Base-by-base conservation (phyloP, 1,139 yeast species). In the Ogataea hybrid region DNA sequence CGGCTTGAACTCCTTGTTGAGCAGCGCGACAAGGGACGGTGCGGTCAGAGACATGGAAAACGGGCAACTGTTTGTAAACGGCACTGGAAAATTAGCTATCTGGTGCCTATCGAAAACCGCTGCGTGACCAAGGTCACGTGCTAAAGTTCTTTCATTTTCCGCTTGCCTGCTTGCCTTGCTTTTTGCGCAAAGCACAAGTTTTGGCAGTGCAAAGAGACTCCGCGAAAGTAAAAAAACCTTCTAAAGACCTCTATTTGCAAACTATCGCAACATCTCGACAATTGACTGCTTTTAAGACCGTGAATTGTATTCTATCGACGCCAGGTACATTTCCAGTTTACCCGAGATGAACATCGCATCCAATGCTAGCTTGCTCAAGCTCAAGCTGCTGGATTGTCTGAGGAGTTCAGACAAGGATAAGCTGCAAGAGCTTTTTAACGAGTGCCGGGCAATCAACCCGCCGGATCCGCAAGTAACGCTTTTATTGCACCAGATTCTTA, bases 1-100 rank as follows among this genome's bases (percentile, higher is more conserved):
- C 59, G 84, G 68, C 50, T 72, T 71, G 67, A 85, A 92, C 68
- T 77, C 83, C 43, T 70, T 69, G 67, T 84, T 85, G 86, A 84
- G 28, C 23, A 35, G 16, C 7, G 49, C 46, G 12, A 46, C 30
- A 14, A 45, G 34, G 11, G 25, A 25, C 4, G 39, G 17, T 6
- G 29, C 32, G 9, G 32, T 32, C 10, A 38, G 43, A 14, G 37
- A 25, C 33, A 31, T 29, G 32, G 20, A 18, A 18, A 18, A 18
- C 6, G 20, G 20, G 8, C 8, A 18, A 6, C 7, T 6, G 20
- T 18, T 6, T 18, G 20, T 15, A 21, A 21, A 27, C 25, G 41
- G 41, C 36, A 12, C 28, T 6, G 15, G 17, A 35, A 28, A 35
- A 27, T 12, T 6, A 23, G 10, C 25, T 9, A 27, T n/a, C 25